Conservation (phyloP, 2,329 filamentous ascomycete genomes). For the Penicillium verrucosum region DNA sequence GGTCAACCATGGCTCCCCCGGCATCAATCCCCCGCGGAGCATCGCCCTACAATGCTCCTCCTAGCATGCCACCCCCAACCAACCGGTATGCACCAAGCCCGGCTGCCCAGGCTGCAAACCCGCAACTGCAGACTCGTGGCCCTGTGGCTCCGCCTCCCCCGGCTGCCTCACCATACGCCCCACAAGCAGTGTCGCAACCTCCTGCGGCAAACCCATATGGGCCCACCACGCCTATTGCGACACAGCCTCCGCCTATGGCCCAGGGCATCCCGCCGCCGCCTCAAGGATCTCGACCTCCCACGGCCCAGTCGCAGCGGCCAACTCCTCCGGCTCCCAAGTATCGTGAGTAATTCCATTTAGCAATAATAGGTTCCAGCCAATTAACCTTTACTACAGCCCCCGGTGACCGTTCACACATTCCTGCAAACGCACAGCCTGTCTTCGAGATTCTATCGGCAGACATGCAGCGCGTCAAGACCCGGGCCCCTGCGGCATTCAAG, state of each 20-base stretch:
- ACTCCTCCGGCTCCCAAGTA: constrained; percentile 59
- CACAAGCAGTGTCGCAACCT: constrained; percentile 43
- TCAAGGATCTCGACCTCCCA: constrained; percentile 45
- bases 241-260: constrained; percentile 29
- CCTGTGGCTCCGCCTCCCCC: constrained; percentile 50
- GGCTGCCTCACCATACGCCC: constrained; percentile 56
- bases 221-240: constrained; percentile 48
- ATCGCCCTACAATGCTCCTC: constrained; percentile 83
- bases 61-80: constrained; percentile 63
- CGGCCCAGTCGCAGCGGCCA: constrained; percentile 50
- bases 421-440: constrained; percentile 68
- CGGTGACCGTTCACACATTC: constrained; percentile 88
- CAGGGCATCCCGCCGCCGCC: constrained; percentile 35
- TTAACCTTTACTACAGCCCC: constrained; percentile 43
- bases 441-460: constrained; percentile 78
- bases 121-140: constrained; percentile 43
- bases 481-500: constrained; percentile 82
- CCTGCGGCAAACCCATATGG: constrained; percentile 44
- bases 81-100: constrained; percentile 73
- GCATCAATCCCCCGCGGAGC: constrained; percentile 63
- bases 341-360: constrained; percentile 49
- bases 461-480: constrained; percentile 81
- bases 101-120: constrained; percentile 52
- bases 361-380: constrained; percentile 11
- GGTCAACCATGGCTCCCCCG: constrained; percentile 48